Evolutionary conservation across 108 stramenopile species (phyloP), one percentile per base, ranked within the genome.

Genomic region (Cyclotella choctawhatcheeana): DNA sequence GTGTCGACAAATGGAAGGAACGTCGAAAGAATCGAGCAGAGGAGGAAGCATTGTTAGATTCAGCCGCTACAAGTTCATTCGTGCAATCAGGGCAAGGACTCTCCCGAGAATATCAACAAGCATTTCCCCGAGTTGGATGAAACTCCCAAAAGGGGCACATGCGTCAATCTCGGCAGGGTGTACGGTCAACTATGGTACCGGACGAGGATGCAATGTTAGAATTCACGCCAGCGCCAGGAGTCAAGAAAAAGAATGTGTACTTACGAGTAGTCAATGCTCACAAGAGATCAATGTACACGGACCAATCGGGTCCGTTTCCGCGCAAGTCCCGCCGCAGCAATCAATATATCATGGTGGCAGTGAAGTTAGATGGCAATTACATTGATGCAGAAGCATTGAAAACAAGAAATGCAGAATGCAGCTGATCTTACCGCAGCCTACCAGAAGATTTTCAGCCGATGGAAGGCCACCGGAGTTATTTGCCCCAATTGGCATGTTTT

Each of bases 381-480:
- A 22, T 50, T n/a, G 58, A 59, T 55, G 68, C 70, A 18, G 61
- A 60, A 63, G 58, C 70, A 43, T 30, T 71, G 20, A 59, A 71
- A 62, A 20, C n/a, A 27, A 24, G 37, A 47, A 63, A 52, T 3
- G 43, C 21, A 29, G 25, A 29, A 44, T 3, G 43, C 21, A 29
- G 25, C 14, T 24, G 53, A 20, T n/a, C 53, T 69, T 44, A 58
- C 29, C 25, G 24, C 22, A 43, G 31, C 53, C 25, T 69, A 69
- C 31, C 27, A 34, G 12, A 60, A n/a, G 20, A 40, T n/a, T n/a
- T n/a, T n/a, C n/a, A n/a, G n/a, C 8, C 52, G 26, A 35, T 21
- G 25, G 44, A 44, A 24, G 22, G 44, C 21, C 50, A 21, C 21
- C 7, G 20, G 17, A 51, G 50, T 17, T 43, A 31, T 13, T 7